These are phyloP conservation scores for Cladophialophora psammophila DNA, from an alignment of 2,329 filamentous ascomycete genomes.

Conservation along the genomic window DNA sequence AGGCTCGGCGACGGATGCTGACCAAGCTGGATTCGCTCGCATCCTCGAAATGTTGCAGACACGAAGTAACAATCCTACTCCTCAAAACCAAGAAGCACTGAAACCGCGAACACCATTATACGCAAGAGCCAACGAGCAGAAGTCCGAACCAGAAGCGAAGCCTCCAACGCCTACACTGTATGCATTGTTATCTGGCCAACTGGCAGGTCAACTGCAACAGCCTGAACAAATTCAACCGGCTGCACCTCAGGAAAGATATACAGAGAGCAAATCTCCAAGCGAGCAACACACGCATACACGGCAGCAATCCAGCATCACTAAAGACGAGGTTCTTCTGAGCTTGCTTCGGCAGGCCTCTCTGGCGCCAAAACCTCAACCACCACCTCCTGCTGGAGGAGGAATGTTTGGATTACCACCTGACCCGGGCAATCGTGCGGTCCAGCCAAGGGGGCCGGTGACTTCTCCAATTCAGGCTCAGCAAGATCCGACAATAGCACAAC, in stretches of 20 bases:
- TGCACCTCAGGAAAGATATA: conserved; percentile 24
- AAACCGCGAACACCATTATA: conserved; percentile 46
- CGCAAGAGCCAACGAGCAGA: conserved; percentile 48
- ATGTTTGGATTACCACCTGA: conserved; percentile 26
- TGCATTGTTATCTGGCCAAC: conserved; percentile 21
- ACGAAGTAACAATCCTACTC: conserved; percentile 54
- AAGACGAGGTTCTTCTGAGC: conserved; percentile 38
- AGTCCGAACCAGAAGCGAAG: conserved; percentile 33
- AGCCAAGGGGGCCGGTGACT: conserved; percentile 23
- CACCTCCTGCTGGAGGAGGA: conserved; percentile 16
- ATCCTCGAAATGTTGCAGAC: conserved; percentile 81
- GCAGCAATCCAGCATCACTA: conserved; percentile 36
- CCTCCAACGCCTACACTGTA: conserved; percentile 19
- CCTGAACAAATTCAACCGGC: conserved; percentile 7
- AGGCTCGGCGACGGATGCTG: conserved; percentile 61
- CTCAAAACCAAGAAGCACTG: conserved; percentile 46
- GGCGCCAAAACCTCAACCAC: conserved; percentile 38
- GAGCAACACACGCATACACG: conserved; percentile 29
- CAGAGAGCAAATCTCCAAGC: conserved; percentile 31
- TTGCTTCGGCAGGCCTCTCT: conserved; percentile 38
- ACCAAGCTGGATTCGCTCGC: conserved; percentile 85
- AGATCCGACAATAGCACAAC: conserved; percentile 28
- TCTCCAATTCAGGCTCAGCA: conserved; percentile 26
- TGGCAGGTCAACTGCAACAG: conserved; percentile 13
- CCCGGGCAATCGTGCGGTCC: conserved; percentile 18